Percentiles rank a stretch among this genome's conserved stretches.
phyloP scores from a whole-genome alignment of 495 filamentous ascomycete genomes.

The Aspergillus taichungensis region DNA sequence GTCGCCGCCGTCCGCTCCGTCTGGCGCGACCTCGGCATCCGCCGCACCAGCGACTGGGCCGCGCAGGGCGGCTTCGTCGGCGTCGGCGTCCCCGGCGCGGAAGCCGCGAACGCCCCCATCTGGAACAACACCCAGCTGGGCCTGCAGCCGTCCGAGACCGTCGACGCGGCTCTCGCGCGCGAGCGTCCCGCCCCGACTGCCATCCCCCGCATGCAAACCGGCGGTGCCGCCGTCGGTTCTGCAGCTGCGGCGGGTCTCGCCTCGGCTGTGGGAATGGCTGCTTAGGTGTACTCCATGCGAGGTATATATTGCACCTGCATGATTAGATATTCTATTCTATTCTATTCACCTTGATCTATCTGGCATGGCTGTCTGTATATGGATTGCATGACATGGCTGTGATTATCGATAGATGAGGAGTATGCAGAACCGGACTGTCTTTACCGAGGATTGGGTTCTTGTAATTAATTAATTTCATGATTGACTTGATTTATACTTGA shows the following conservation, averaged over 20 bases:
- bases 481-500: neutral
- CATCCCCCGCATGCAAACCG: slow-evolving; percentile 22
- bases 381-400: neutral
- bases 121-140: slow-evolving; percentile 87
- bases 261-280: slow-evolving; percentile 26
- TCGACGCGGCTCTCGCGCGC: slow-evolving; percentile 31
- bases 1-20: slow-evolving; percentile 79
- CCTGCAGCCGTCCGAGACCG: slow-evolving; percentile 38
- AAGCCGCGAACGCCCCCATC: slow-evolving; percentile 53
- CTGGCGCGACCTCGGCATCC: slow-evolving; percentile 80
- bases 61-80: slow-evolving; percentile 86
- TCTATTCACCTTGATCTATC: neutral
- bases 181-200: slow-evolving; percentile 23
- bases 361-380: neutral
- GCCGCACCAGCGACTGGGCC: slow-evolving; percentile 87
- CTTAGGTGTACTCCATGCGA: slow-evolving; percentile 13
- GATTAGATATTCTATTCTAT: slow-evolving; percentile 3
- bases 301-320: neutral
- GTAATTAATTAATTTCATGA: neutral
- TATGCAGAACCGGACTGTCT: slow-evolving; percentile 9
- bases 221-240: slow-evolving; percentile 14
- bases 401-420: neutral
- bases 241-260: slow-evolving; percentile 17
- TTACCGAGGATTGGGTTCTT: slow-evolving; percentile 6
- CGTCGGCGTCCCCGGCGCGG: slow-evolving; percentile 62